A percentile compares a stretch with the other conserved stretches of the same genome.
Evolutionary conservation across 73 alveolate genomes (phyloP).

Genomic region (Blepharisma japonicum): DNA sequence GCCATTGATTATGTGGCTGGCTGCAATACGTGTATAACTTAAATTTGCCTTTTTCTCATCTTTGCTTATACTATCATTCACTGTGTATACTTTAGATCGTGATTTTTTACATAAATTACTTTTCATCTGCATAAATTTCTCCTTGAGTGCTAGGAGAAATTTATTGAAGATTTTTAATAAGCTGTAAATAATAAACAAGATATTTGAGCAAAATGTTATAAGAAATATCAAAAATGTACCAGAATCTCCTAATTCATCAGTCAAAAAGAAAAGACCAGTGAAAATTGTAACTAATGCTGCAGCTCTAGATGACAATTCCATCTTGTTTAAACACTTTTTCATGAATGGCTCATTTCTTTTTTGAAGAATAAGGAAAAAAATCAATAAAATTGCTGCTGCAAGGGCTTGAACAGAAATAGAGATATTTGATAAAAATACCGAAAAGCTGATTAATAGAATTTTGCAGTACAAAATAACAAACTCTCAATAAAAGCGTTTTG

Average conservation of each 20-base stretch:
- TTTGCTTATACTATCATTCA: too few relatives aligned
- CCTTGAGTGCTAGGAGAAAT: too few relatives aligned
- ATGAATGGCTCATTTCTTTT: background rate
- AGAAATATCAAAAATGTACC: background rate
- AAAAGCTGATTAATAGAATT: conserved; percentile 37
- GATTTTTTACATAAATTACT: too few relatives aligned
- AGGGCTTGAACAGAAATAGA: conserved; percentile 14
- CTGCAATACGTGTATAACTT: too few relatives aligned
- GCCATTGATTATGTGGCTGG: too few relatives aligned
- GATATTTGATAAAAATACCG: conserved; percentile 34
- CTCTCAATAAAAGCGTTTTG: conserved; percentile 60
- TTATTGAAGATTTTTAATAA: too few relatives aligned
- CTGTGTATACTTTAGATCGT: too few relatives aligned
- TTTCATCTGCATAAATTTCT: too few relatives aligned
- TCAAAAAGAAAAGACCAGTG: conserved; percentile 26
- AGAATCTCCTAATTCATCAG: background rate
- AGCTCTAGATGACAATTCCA: background rate
- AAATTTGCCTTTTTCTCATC: too few relatives aligned
- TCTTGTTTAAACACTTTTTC: background rate
- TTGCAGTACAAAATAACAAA: conserved; percentile 57
- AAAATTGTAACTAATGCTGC: conserved; percentile 14
- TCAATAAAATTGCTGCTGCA: background rate
- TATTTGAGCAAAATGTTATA: background rate
- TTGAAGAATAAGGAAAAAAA: background rate
- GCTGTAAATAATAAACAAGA: background rate